Evolutionary conservation across 805 yeast genomes (phyloP).

Genomic region (Candida corydali): DNA sequence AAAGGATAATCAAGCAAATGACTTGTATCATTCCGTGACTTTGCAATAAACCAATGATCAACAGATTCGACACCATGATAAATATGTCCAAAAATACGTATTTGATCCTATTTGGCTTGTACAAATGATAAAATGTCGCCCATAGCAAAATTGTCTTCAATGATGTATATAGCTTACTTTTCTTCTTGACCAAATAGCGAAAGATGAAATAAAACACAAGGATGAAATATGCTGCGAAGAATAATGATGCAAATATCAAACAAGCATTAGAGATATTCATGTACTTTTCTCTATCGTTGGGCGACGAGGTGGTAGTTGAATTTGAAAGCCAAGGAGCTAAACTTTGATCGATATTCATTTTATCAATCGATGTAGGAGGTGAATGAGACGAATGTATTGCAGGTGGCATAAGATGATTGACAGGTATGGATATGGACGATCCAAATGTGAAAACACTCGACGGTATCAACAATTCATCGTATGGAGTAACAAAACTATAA

Average conservation of each 20-base stretch:
- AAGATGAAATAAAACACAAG: conserved; percentile 19
- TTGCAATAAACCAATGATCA: conserved; percentile 44
- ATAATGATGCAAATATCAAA: conserved; percentile 27
- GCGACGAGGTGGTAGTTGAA: neutral
- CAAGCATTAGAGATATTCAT: conserved; percentile 3
- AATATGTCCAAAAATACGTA: conserved; percentile 35
- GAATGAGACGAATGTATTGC: too few relatives aligned
- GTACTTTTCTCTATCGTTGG: neutral
- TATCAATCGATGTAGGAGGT: neutral
- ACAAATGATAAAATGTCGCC: conserved; percentile 42
- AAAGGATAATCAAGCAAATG: conserved; percentile 30
- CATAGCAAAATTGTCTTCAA: conserved; percentile 43
- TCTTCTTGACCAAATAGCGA: conserved; percentile 23
- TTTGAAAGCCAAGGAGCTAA: neutral
- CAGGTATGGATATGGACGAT: neutral
- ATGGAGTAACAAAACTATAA: conserved; percentile 21
- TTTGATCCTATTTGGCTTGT: conserved; percentile 37
- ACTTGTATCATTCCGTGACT: conserved; percentile 43
- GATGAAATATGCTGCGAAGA: conserved; percentile 21
- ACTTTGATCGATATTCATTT: neutral
- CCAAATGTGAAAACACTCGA: conserved; percentile 4
- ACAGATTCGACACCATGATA: conserved; percentile 29
- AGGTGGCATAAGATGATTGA: neutral
- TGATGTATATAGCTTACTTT: conserved; percentile 41
- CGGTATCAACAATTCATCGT: conserved; percentile 13